A percentile compares a stretch with the other conserved stretches of the same genome.
These are phyloP conservation scores for Rhizoctonia solani DNA, from an alignment of 1,284 basidiomycete species.

Conservation along the genomic window DNA sequence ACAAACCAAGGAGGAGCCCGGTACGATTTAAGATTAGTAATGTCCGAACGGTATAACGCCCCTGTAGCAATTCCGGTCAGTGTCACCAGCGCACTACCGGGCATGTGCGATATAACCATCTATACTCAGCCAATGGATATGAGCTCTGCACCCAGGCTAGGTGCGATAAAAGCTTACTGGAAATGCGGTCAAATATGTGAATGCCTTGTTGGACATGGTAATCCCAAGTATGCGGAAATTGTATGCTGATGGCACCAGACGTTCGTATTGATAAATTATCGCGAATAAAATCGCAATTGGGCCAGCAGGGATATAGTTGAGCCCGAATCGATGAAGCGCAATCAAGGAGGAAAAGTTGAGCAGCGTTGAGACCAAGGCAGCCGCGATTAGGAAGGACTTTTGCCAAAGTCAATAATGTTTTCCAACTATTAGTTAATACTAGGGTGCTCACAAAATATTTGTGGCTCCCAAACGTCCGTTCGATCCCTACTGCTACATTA, in stretches of 20 bases:
- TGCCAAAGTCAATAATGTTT: slow-evolving; percentile 13
- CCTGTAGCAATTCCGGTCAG: slow-evolving; percentile 70
- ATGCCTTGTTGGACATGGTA: slow-evolving; percentile 74
- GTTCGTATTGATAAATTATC: slow-evolving; percentile 78
- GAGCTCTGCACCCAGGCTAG: not conserved
- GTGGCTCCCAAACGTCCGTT: slow-evolving; percentile 82
- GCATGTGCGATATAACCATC: slow-evolving; percentile 69
- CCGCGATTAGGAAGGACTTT: slow-evolving; percentile 76
- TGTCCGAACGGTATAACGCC: slow-evolving; percentile 77
- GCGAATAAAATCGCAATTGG: slow-evolving; percentile 64
- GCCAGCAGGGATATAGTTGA: slow-evolving; percentile 76
- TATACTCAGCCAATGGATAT: too few species aligned
- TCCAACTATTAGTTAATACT: not conserved
- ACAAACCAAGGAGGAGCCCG: slow-evolving; percentile 62
- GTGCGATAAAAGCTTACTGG: slow-evolving; percentile 55
- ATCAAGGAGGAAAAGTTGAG: slow-evolving; percentile 67
- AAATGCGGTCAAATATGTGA: slow-evolving; percentile 66
- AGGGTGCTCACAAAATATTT: slow-evolving; percentile 79
- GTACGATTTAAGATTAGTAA: slow-evolving; percentile 73
- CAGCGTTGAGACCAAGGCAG: slow-evolving; percentile 65
- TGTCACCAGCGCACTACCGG: slow-evolving; percentile 64
- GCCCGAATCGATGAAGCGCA: slow-evolving; percentile 62
- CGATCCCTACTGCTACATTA: slow-evolving; percentile 71
- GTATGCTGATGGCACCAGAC: slow-evolving; percentile 77
- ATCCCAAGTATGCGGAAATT: slow-evolving; percentile 74